A percentile compares a stretch with the other conserved stretches of the same genome.
Conservation (phyloP, 305 asterid genomes). For the Rubia tinctorum region DNA sequence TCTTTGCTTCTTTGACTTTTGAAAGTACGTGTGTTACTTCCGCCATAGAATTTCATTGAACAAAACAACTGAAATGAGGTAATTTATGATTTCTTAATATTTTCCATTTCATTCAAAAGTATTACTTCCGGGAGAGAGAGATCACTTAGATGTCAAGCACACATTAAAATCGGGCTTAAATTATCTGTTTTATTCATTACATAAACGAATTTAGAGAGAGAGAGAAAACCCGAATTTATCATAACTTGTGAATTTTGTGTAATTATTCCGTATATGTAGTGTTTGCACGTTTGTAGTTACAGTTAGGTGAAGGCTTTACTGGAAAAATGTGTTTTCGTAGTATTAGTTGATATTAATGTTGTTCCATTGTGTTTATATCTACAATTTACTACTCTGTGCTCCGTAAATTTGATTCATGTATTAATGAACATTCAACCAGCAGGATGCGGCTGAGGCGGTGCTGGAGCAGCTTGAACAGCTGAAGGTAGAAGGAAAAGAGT, state of each 20-base stretch:
- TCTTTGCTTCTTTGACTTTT: not conserved
- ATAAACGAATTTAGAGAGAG: not conserved
- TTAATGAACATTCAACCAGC: constrained; percentile 7
- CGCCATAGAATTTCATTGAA: no score
- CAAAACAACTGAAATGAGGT: not conserved
- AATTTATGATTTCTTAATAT: no score
- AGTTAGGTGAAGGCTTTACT: no score
- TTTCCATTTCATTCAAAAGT: no score
- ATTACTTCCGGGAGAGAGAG: no score
- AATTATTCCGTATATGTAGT: no score
- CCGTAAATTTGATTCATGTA: not conserved
- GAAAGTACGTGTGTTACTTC: no score
- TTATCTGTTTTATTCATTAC: not conserved
- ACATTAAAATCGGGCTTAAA: not conserved
- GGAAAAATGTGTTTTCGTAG: no score
- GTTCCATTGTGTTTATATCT: not conserved
- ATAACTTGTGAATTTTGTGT: not conserved
- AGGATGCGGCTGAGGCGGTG: constrained; percentile 65
- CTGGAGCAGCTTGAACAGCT: constrained; percentile 52
- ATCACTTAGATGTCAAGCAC: no score
- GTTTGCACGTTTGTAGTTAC: no score
- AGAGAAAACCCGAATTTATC: not conserved
- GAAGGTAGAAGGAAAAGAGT: constrained; percentile 43
- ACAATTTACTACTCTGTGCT: not conserved
- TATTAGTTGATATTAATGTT: no score